A percentile compares a stretch with the other conserved stretches of the same genome.
Evolutionary conservation across 1,284 basidiomycete species (phyloP).

Genomic region (Puccinia horiana): DNA sequence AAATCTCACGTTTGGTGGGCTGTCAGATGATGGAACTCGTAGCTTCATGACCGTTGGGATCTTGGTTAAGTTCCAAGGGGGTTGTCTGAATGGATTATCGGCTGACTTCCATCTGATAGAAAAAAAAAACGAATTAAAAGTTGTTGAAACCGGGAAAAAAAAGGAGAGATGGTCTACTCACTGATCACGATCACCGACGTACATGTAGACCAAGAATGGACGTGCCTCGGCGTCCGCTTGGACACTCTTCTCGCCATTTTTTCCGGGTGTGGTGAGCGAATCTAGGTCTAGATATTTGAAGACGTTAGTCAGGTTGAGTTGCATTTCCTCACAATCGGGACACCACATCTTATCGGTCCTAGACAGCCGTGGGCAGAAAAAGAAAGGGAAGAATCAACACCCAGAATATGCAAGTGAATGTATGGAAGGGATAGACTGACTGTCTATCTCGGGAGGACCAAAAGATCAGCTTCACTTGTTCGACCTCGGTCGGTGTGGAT

Average conservation of each 20-base stretch:
- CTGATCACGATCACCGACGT: slow-evolving; percentile 26
- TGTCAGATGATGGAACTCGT: neutral
- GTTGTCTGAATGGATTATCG: slow-evolving; percentile 14
- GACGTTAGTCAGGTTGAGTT: slow-evolving; percentile 17
- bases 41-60: slow-evolving; percentile 40
- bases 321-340: slow-evolving; percentile 31
- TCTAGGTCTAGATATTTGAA: neutral
- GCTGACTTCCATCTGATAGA: slow-evolving; percentile 36
- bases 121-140: no score
- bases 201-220: slow-evolving; percentile 1
- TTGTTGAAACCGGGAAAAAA: neutral
- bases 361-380: no score
- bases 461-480: neutral
- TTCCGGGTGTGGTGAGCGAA: neutral
- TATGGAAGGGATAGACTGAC: neutral
- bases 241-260: neutral
- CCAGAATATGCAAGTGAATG: no score
- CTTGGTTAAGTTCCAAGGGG: slow-evolving; percentile 25
- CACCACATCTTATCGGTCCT: slow-evolving; percentile 45
- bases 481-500: neutral
- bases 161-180: neutral
- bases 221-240: neutral
- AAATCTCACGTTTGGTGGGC: neutral
- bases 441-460: neutral
- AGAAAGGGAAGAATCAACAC: no score